Base-by-base conservation (phyloP, 192 early-diverging fungal species). In the Podila verticillata region DNA sequence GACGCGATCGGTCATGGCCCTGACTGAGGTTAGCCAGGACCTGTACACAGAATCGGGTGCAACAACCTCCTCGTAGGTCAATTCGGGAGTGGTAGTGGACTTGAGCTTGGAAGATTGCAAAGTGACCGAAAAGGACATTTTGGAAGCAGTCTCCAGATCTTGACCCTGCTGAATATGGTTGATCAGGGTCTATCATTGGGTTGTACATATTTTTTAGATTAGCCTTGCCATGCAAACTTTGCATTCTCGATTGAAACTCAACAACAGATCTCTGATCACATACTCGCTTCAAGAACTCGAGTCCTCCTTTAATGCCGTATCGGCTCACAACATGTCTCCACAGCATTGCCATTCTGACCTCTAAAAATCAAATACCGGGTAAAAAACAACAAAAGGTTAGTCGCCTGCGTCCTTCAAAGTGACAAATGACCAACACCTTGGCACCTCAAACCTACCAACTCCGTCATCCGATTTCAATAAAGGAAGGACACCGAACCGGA, bases 401-500 rank as follows among this genome's bases (percentile, higher is more conserved):
- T 44, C 10, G 15, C 13, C 10, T 44, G 39, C 7, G 39, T 0
- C 4, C 17, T 44, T 44, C 15, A 10, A 17, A 4, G 8, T 2
- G 4, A 15, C 39, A 15, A 15, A 44, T 44, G 39, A 24, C 51
- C 22, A 24, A 26, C 1, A 26, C 10, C 4, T 39, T 47, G 17
- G 44, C n/a, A 65, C 7, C 19, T 28, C 57, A 24, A 49, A 75
- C 72, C 60, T 66, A 89, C 88, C 73, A 48, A 70, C 64, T 61
- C 73, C 65, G 48, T 85, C 61, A 5, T 86, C 65, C 20, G 80
- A 71, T 57, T 79, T 81, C 9, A 94, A 57, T 3, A 94, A 68
- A 7, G 96, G 96, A 20, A 93, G 86, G 15, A 98, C 7, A 20
- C 98, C 98, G 67, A 98, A 93, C 48, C 96, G 89, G 64, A 99